Evolutionary conservation across 2,329 filamentous ascomycete species (phyloP).

Genomic region (Talaromyces sp.): DNA sequence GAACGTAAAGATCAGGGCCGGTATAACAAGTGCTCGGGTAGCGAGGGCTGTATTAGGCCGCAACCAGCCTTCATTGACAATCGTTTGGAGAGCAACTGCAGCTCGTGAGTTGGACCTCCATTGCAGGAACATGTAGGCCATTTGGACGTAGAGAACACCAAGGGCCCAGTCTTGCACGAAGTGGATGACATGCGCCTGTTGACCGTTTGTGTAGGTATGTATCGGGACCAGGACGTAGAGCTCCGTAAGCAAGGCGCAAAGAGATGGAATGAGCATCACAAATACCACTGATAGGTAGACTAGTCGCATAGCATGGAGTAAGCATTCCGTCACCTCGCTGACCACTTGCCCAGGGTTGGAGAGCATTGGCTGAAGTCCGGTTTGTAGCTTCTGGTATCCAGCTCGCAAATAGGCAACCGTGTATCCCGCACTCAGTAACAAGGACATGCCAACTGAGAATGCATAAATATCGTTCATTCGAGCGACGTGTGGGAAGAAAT

Average conservation of each 20-base stretch:
- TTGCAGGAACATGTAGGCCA: slow-evolving; percentile 67
- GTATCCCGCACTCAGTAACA: slow-evolving; percentile 68
- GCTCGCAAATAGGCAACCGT: slow-evolving; percentile 49
- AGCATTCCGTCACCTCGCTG: slow-evolving; percentile 20
- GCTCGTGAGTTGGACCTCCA: slow-evolving; percentile 67
- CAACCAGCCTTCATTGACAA: slow-evolving; percentile 71
- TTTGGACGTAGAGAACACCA: slow-evolving; percentile 83
- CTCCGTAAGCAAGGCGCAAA: slow-evolving; percentile 77
- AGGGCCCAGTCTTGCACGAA: slow-evolving; percentile 93
- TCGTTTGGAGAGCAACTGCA: slow-evolving; percentile 69
- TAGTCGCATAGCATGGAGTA: slow-evolving; percentile 50
- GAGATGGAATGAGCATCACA: slow-evolving; percentile 72
- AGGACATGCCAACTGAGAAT: slow-evolving; percentile 84
- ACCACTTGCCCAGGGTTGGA: slow-evolving; percentile 32
- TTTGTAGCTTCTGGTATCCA: slow-evolving; percentile 24
- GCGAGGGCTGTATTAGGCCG: slow-evolving; percentile 75
- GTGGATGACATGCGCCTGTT: slow-evolving; percentile 56
- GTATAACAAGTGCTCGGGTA: slow-evolving; percentile 83
- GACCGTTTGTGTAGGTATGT: slow-evolving; percentile 65
- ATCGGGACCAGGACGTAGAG: slow-evolving; percentile 84
- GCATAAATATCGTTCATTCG: slow-evolving; percentile 94
- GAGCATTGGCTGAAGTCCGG: slow-evolving; percentile 28
- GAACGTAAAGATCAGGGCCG: slow-evolving; percentile 60
- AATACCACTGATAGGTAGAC: slow-evolving; percentile 74
- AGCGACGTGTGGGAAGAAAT: slow-evolving; percentile 66